These are phyloP conservation scores for California macrophylla DNA, from an alignment of 441 rosid genomes.

Conservation along the genomic window DNA sequence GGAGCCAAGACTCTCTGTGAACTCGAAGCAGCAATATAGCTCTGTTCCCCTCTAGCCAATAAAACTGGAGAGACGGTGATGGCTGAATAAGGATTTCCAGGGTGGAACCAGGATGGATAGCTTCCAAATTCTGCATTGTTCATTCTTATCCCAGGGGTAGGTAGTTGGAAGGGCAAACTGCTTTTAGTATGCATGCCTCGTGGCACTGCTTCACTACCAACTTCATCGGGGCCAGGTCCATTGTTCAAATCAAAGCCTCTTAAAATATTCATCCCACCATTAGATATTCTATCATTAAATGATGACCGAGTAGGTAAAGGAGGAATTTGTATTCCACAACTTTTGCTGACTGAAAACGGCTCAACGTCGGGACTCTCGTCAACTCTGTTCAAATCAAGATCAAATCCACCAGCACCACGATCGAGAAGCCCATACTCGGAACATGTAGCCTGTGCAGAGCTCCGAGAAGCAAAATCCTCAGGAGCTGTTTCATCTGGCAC, in stretches of 20 bases:
- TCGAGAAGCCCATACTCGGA: background rate
- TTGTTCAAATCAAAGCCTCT: conserved; percentile 17
- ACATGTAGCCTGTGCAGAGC: background rate
- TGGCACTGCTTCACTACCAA: conserved; percentile 9
- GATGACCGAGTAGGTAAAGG: background rate
- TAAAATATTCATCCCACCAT: background rate
- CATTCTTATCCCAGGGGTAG: conserved; percentile 6
- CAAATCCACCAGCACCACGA: conserved; percentile 15
- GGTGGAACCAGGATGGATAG: conserved; percentile 13
- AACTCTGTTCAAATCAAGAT: conserved; percentile 13
- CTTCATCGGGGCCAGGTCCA: conserved; percentile 13
- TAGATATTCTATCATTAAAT: background rate
- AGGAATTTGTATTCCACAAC: conserved; percentile 5
- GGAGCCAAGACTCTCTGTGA: conserved; percentile 30
- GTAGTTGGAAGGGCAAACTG: conserved; percentile 7
- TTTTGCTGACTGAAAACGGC: background rate
- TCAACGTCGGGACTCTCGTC: conserved; percentile 10
- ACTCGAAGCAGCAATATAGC: conserved; percentile 19
- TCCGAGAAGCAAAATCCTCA: conserved; percentile 13
- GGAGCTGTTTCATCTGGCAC: conserved; percentile 15
- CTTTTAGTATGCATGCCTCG: conserved; percentile 1
- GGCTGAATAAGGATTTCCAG: conserved; percentile 5
- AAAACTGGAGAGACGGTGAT: conserved; percentile 12
- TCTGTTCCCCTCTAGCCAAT: conserved; percentile 17
- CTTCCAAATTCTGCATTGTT: conserved; percentile 12